These are phyloP conservation scores for Rosa lucieae DNA, from an alignment of 306 rosid genomes.

Conservation along the genomic window DNA sequence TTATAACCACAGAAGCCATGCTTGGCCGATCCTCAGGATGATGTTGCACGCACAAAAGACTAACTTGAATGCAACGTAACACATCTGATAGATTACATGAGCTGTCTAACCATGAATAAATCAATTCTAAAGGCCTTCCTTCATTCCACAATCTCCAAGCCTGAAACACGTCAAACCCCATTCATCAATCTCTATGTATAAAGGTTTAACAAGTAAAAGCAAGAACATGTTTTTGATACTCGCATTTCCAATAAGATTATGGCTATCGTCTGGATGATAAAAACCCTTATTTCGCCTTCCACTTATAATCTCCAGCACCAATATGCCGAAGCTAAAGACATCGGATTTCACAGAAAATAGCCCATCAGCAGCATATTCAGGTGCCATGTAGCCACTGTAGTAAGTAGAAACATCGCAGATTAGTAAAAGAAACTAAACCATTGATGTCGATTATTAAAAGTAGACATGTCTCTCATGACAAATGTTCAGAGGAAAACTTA, in stretches of 20 bases:
- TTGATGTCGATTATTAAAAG: neutral
- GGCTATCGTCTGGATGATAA: slow-evolving; percentile 25
- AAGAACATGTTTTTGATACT: slow-evolving; percentile 7
- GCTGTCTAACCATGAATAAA: slow-evolving; percentile 26
- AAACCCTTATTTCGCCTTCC: slow-evolving; percentile 49
- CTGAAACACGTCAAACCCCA: slow-evolving; percentile 13
- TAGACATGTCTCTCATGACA: neutral
- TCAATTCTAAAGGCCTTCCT: slow-evolving; percentile 29
- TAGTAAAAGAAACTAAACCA: neutral
- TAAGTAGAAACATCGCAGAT: neutral
- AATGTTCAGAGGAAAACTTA: slow-evolving; percentile 16
- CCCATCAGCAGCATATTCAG: slow-evolving; percentile 54
- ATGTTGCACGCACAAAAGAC: slow-evolving; percentile 51
- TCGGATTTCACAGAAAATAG: slow-evolving; percentile 52
- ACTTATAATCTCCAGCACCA: slow-evolving; percentile 46
- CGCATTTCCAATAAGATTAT: slow-evolving; percentile 56
- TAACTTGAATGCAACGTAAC: slow-evolving; percentile 42
- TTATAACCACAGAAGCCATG: slow-evolving; percentile 45
- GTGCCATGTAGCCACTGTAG: slow-evolving; percentile 62
- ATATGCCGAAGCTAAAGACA: slow-evolving; percentile 58
- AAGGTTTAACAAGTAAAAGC: neutral
- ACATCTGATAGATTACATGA: slow-evolving; percentile 19
- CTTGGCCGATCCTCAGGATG: slow-evolving; percentile 52
- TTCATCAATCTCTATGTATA: neutral
- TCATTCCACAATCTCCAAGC: slow-evolving; percentile 35